These are phyloP conservation scores for Podaxis sp. DNA, from an alignment of 768 basidiomycete genomes.

Conservation along the genomic window DNA sequence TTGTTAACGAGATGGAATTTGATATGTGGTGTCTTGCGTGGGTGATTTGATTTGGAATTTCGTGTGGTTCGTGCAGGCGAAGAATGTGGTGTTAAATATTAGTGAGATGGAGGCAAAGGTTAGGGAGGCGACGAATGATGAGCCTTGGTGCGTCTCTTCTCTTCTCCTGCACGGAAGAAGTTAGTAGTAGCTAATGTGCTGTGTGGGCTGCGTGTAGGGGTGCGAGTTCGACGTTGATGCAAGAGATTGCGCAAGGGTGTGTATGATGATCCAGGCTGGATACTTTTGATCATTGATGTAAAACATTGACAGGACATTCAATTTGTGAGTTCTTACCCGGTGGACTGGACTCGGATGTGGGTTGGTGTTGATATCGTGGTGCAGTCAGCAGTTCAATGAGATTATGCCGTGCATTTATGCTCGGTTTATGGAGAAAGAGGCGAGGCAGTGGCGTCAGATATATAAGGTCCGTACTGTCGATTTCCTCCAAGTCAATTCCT, in stretches of 20 bases:
- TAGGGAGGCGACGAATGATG: constrained; percentile 94
- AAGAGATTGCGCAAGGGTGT: constrained; percentile 96
- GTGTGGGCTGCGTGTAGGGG: constrained; percentile 59
- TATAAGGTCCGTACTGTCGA: constrained; percentile 72
- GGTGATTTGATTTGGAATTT: not conserved
- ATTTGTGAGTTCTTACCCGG: constrained; percentile 65
- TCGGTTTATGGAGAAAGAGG: constrained; percentile 98
- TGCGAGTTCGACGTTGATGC: constrained; percentile 96
- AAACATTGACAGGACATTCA: constrained; percentile 73
- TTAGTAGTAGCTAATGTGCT: not conserved
- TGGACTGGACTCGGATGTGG: not conserved
- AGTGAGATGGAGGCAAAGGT: constrained; percentile 98
- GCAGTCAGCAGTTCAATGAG: constrained; percentile 96
- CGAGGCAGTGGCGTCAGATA: constrained; percentile 96
- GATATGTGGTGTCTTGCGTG: not conserved
- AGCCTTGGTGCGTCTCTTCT: constrained; percentile 82
- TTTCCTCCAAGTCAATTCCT: not conserved
- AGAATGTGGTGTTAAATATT: constrained; percentile 94
- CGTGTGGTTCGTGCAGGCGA: constrained; percentile 55
- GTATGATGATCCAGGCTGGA: constrained; percentile 2
- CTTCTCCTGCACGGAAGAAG: not conserved
- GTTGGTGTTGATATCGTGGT: not conserved
- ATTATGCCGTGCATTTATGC: constrained; percentile 97
- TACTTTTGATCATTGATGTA: not conserved
- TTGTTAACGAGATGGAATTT: not conserved